Evolutionary conservation across 768 basidiomycete genomes (phyloP), one percentile per base, ranked within the genome.

Genomic region (Tylopilus sp.): DNA sequence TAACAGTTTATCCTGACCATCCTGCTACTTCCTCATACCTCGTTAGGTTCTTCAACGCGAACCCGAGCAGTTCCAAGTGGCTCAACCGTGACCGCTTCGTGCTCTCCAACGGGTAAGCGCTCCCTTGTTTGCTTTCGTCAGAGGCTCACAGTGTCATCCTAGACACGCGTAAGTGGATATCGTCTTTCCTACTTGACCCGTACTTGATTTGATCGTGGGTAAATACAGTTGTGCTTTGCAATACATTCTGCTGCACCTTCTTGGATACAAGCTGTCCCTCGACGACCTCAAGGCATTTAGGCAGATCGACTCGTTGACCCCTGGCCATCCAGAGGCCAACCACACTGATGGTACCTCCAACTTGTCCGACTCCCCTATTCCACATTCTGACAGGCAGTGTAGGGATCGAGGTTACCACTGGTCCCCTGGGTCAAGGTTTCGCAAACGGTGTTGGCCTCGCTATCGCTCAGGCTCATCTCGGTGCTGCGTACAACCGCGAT

Each of bases 51-150:
- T 71, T 97, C 75, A 89, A 88, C 59, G 85, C 86, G 64, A 95
- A 93, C 75, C 89, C 93, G 45, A 85, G 85, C 71, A 87, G 80
- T 76, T 84, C 93, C 37, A 86, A 91, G 71, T 96, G 92, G 94
- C 88, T 87, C 76, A 96, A 95, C 75, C 87, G 95, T 56, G 94
- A 97, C 78, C 87, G 94, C 73, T 98, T 96, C 64, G 94, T 98
- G 55, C 85, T 97, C 60, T 97, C 94, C 59, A 96, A 96, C 67
- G 93, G 93, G 84, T 93, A 72, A 73, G 37, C n/a, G 21, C 45
- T 36, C 52, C 24, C 28, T 45, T 28, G 19, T 29, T 34, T 16
- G 2, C 16, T 40, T n/a, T 37, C 42, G 13, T 54, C 58, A 26
- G 10, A 54, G 45, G 52, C 48, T 52, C 38, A 67, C 19, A 57